Conservation (phyloP, 208 protist species). For the Endotrypanum monterogeii region DNA sequence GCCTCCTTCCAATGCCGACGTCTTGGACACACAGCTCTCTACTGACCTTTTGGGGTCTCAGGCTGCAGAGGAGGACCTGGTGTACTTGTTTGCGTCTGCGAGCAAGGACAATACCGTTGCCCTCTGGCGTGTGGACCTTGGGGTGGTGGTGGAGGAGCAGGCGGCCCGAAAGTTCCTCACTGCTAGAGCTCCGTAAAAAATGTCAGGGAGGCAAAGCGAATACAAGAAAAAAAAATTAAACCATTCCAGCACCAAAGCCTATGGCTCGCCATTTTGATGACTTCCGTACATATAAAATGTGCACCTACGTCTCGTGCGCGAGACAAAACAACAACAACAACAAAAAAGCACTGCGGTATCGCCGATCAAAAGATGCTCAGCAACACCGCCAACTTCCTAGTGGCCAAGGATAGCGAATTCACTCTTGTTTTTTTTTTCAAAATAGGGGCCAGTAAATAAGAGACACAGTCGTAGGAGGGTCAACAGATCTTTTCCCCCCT, state of each 20-base stretch:
- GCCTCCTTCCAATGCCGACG: not conserved
- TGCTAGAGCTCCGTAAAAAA: not conserved
- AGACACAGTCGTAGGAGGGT: not conserved
- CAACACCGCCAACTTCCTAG: not conserved
- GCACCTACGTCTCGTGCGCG: not conserved
- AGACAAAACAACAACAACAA: not conserved
- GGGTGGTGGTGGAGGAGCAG: conserved; percentile 28
- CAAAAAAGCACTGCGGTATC: not conserved
- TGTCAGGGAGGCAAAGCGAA: not conserved
- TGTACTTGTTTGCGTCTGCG: conserved; percentile 73
- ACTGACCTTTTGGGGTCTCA: not conserved
- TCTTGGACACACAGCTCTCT: not conserved
- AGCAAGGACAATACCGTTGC: conserved; percentile 70
- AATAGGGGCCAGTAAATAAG: not conserved
- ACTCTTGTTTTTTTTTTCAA: not conserved
- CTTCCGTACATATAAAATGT: not conserved
- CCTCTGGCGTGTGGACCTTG: conserved; percentile 78
- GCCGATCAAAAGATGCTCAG: not conserved
- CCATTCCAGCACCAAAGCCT: not conserved
- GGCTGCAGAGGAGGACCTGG: conserved; percentile 13
- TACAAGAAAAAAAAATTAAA: too few species aligned
- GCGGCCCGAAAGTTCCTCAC: not conserved
- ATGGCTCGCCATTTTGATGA: not conserved
- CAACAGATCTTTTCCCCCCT: too few species aligned
- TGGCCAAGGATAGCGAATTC: not conserved